A percentile compares a stretch with the other conserved stretches of the same genome.
Conservation (phyloP, 2,329 filamentous ascomycete species). For the Cryphonectria parasitica region DNA sequence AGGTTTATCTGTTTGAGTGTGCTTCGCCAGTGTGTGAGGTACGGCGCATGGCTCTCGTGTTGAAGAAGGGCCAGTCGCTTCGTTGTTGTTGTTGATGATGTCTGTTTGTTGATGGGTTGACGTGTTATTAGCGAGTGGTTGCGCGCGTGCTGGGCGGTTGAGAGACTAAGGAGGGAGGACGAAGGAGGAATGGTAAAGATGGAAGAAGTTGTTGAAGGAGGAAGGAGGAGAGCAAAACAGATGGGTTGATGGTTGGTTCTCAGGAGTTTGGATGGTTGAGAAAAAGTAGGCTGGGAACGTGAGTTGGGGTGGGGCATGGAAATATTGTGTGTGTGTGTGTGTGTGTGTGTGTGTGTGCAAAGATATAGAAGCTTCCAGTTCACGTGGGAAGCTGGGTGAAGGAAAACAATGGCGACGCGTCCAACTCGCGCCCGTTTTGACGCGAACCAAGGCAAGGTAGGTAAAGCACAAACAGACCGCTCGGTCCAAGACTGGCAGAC, state of each 20-base stretch:
- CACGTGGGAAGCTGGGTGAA: not conserved
- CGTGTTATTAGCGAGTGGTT: not conserved
- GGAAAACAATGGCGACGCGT: not conserved
- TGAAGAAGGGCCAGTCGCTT: not conserved
- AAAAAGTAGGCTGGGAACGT: too few relatives aligned
- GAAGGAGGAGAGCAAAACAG: not conserved
- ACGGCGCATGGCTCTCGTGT: constrained; percentile 13
- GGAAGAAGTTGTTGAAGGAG: not conserved
- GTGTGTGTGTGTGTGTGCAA: not conserved
- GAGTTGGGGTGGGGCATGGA: too few relatives aligned
- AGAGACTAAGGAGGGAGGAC: not conserved
- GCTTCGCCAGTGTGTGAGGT: constrained; percentile 15
- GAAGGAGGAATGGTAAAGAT: not conserved
- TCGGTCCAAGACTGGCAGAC: not conserved
- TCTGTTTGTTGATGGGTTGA: not conserved
- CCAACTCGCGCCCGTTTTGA: not conserved
- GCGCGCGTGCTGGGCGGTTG: not conserved
- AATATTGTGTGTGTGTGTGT: not conserved
- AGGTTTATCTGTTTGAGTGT: constrained; percentile 3
- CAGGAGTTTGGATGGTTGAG: too few relatives aligned
- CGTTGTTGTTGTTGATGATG: not conserved
- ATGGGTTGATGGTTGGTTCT: too few relatives aligned
- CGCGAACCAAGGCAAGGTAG: not conserved
- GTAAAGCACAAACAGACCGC: not conserved
- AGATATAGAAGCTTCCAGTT: not conserved